phyloP scores from a whole-genome alignment of 1,139 yeast species.

The Schwanniomyces etchellsii region DNA sequence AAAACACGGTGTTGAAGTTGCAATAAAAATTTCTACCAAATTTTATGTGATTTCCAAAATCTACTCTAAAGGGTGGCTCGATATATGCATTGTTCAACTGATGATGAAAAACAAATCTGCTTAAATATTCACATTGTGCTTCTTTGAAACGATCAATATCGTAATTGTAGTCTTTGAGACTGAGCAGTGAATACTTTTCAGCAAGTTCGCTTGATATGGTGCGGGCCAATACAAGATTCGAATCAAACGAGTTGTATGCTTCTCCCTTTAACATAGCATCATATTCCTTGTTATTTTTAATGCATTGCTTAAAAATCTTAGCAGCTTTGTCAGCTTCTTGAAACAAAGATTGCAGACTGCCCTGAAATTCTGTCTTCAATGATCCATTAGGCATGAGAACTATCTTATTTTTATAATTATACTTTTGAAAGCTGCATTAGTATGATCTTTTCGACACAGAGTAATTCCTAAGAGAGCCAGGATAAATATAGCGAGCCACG shows the following conservation, averaged over 20 bases:
- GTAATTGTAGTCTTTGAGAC: conserved; percentile 30
- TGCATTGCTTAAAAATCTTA: background rate
- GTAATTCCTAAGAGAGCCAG: too few species aligned
- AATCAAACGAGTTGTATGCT: conserved; percentile 5
- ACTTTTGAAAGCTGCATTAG: too few species aligned
- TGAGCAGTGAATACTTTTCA: conserved; percentile 27
- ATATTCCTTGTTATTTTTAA: conserved; percentile 1
- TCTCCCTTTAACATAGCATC: conserved; percentile 3
- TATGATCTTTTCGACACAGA: too few species aligned
- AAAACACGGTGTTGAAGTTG: conserved; percentile 50
- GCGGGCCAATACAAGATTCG: conserved; percentile 4
- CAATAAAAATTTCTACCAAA: conserved; percentile 48
- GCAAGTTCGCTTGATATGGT: conserved; percentile 5
- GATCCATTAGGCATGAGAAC: too few species aligned
- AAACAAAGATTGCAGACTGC: too few species aligned
- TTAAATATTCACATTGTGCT: conserved; percentile 32
- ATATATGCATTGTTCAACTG: conserved; percentile 29
- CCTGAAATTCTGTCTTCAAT: too few species aligned
- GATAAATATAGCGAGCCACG: too few species aligned
- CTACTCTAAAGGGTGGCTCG: conserved; percentile 53
- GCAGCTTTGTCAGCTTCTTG: background rate
- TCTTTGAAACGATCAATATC: conserved; percentile 18
- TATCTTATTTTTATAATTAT: too few species aligned
- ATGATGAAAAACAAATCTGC: conserved; percentile 43
- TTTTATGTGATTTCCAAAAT: conserved; percentile 51